Conservation (phyloP, 2,329 filamentous ascomycete genomes). For the Malbranchea cinnamomea region DNA sequence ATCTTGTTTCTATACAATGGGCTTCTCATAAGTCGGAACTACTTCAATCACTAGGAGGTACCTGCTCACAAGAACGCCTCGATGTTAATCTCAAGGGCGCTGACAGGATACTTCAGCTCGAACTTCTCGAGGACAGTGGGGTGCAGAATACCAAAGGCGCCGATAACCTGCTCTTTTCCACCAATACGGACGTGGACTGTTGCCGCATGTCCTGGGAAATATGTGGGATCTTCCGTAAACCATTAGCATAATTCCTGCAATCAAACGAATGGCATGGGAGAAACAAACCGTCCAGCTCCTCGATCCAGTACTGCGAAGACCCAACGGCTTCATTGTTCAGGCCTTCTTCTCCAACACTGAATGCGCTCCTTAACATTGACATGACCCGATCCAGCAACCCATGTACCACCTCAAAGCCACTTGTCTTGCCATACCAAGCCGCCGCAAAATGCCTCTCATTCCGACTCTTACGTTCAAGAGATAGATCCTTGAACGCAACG, state of each 20-base stretch:
- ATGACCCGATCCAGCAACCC: slow-evolving; percentile 84
- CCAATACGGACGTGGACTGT: slow-evolving; percentile 62
- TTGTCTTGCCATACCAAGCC: slow-evolving; percentile 85
- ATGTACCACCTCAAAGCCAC: slow-evolving; percentile 90
- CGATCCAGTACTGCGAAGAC: slow-evolving; percentile 75
- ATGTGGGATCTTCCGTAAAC: slow-evolving; percentile 52
- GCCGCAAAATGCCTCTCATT: slow-evolving; percentile 96
- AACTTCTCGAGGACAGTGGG: slow-evolving; percentile 88
- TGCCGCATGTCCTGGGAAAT: slow-evolving; percentile 80
- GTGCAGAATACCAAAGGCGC: slow-evolving; percentile 86
- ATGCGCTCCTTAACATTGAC: slow-evolving; percentile 75
- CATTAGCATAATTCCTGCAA: slow-evolving; percentile 4
- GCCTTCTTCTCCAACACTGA: slow-evolving; percentile 62
- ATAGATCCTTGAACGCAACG: slow-evolving; percentile 77
- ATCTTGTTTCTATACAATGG: too few relatives aligned
- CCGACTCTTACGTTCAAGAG: slow-evolving; percentile 66
- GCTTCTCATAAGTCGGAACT: too few relatives aligned
- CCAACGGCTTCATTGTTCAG: slow-evolving; percentile 43
- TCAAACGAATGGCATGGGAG: not conserved
- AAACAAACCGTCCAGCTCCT: slow-evolving; percentile 61
- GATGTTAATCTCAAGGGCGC: slow-evolving; percentile 85
- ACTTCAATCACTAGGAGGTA: not conserved
- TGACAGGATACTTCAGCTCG: slow-evolving; percentile 83
- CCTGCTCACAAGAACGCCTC: slow-evolving; percentile 73
- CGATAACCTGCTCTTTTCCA: slow-evolving; percentile 63